Evolutionary conservation across 2,329 filamentous ascomycete species (phyloP), one percentile per base, ranked within the genome.

Genomic region (Cladosporium sp.): DNA sequence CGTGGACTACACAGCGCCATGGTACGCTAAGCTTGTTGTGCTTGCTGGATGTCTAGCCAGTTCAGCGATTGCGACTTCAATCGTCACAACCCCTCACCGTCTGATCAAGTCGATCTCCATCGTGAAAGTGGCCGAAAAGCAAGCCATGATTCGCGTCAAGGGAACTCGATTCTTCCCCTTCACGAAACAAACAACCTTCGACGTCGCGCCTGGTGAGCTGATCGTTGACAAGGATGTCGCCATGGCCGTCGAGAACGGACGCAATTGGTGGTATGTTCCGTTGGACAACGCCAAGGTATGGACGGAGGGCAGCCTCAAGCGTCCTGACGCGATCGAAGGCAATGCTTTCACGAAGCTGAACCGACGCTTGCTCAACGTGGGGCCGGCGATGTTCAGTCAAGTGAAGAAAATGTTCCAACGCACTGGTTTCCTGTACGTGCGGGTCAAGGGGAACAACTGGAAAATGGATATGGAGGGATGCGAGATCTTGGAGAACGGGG

Each of bases 401-500:
- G 67, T 70, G 5, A 64, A 66, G 15, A 71, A 74, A 4, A 75
- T 75, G 70, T 74, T 70, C 49, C 55, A 70, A 15, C 65, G 74
- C 28, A 72, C 75, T 24, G 70, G 73, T 2, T 72, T 76, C 65
- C 68, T 70, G 1, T 71, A 72, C 59, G 49, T 75, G 14, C 66
- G 68, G 4, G 59, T 73, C 21, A 64, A 67, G 2, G 65, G 66
- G 18, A 68, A 70, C 2, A 71, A 65, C 24, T 74, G 68, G 67
- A 75, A 75, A 59, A 51, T 76, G 18, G 73, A 76, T 68, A 64
- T 76, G 36, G 73, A 74, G 32, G 49, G 66, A 24, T 70, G 68
- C 59, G 65, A 69, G 51, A 57, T 75, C 44, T 64, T 76, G 30
- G 72, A 76, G 28, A 38, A 57, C 6, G 74, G 74, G 4, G 34